phyloP scores from a whole-genome alignment of 225 moss, liverwort and hornwort genomes.

The Antitrichia curtipendula region DNA sequence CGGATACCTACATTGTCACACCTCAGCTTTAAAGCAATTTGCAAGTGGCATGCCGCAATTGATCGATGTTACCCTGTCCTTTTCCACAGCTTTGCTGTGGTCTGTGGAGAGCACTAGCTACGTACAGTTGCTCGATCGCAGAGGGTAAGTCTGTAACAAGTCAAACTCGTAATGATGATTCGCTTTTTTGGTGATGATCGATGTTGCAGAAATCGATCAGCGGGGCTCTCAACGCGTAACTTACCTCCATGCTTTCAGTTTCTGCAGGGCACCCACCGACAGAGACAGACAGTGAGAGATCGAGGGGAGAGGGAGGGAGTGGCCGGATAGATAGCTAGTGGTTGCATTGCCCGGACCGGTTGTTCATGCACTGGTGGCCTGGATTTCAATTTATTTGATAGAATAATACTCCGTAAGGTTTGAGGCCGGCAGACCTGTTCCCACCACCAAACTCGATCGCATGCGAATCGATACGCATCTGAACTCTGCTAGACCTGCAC shows the following conservation, averaged over 20 bases:
- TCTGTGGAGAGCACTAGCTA: not conserved
- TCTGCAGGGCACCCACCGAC: conserved; percentile 3
- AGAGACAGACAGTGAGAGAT: not conserved
- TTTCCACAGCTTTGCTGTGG: not conserved
- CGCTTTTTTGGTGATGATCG: not conserved
- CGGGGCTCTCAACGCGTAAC: not conserved
- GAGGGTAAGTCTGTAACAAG: not conserved
- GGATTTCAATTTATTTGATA: not conserved
- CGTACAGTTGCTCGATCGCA: no score
- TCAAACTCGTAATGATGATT: not conserved
- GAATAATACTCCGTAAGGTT: not conserved
- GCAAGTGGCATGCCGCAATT: not conserved
- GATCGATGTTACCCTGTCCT: not conserved
- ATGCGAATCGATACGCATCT: not conserved
- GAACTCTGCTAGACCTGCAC: not conserved
- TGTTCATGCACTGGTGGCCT: not conserved
- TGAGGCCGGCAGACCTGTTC: not conserved
- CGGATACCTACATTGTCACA: not conserved
- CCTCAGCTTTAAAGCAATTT: not conserved
- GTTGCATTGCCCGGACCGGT: not conserved
- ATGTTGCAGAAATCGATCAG: not conserved
- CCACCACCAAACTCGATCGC: not conserved
- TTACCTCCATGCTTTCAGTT: not conserved
- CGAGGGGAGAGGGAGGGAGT: not conserved
- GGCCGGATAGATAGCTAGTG: not conserved